Conservation (phyloP, 1,284 basidiomycete species). For the Cerrena zonata region DNA sequence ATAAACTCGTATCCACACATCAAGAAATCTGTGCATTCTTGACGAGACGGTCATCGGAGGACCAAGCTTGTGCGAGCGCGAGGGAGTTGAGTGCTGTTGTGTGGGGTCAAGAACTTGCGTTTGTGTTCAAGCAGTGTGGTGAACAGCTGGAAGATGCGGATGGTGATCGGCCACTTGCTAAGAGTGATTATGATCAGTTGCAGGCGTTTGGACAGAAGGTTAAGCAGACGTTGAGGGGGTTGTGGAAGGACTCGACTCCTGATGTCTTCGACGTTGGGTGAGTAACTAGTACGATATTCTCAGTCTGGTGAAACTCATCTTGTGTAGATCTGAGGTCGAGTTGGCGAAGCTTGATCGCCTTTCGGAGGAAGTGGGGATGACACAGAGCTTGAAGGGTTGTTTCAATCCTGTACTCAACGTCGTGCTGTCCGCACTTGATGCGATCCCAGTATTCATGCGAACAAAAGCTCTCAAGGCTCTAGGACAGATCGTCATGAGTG, state of each 20-base stretch:
- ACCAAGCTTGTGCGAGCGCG: slow-evolving; percentile 76
- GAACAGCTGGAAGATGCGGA: slow-evolving; percentile 35
- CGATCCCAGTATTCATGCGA: slow-evolving; percentile 78
- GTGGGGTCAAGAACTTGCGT: slow-evolving; percentile 70
- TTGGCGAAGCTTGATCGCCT: slow-evolving; percentile 57
- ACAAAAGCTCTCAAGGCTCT: slow-evolving; percentile 86
- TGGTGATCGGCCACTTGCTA: slow-evolving; percentile 19
- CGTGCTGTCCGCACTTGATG: slow-evolving; percentile 72
- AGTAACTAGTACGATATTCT: too few relatives aligned
- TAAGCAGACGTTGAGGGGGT: slow-evolving; percentile 53
- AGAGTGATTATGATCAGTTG: slow-evolving; percentile 29
- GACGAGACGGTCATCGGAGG: slow-evolving; percentile 62
- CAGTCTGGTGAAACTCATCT: too few relatives aligned
- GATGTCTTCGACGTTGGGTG: slow-evolving; percentile 78
- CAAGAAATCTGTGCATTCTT: slow-evolving; percentile 60
- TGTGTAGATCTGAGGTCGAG: slow-evolving; percentile 60
- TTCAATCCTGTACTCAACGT: slow-evolving; percentile 78
- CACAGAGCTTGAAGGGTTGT: slow-evolving; percentile 67
- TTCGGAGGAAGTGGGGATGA: slow-evolving; percentile 70
- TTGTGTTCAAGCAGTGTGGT: slow-evolving; percentile 52
- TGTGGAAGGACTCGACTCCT: slow-evolving; percentile 60
- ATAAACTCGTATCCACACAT: slow-evolving; percentile 55
- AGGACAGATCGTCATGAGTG: slow-evolving; percentile 79
- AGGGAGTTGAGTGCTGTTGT: slow-evolving; percentile 66
- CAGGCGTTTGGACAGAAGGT: slow-evolving; percentile 47